Percentiles rank a stretch among this genome's conserved stretches.
phyloP scores from a whole-genome alignment of 1,284 basidiomycete species.

The Rhodotorula sp. region DNA sequence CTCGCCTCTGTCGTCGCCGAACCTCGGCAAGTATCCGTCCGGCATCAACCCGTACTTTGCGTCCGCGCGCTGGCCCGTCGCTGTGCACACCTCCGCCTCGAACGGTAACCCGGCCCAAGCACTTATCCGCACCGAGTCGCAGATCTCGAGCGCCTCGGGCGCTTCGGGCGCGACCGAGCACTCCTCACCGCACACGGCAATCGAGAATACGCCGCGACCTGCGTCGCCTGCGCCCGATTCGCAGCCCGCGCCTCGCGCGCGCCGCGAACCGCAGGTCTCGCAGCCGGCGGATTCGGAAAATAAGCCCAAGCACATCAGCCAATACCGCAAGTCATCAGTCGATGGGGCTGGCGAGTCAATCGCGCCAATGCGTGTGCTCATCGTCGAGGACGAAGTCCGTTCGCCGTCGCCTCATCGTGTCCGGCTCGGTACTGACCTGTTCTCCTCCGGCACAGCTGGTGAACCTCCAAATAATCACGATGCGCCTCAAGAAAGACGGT shows the following conservation, averaged over 20 bases:
- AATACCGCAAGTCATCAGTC: constrained; percentile 21
- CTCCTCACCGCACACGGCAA: too few relatives aligned
- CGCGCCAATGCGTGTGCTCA: constrained; percentile 60
- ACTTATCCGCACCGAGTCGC: neutral
- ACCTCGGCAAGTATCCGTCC: neutral
- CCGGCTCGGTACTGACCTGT: neutral
- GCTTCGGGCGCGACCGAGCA: too few relatives aligned
- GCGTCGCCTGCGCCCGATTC: too few relatives aligned
- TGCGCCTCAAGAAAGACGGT: constrained; percentile 46
- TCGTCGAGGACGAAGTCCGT: constrained; percentile 65
- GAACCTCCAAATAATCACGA: constrained; percentile 46
- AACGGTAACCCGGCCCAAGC: too few relatives aligned
- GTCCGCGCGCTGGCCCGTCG: too few relatives aligned
- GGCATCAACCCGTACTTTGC: neutral
- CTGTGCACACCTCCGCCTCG: too few relatives aligned
- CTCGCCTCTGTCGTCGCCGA: constrained; percentile 4
- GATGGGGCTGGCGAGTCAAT: neutral
- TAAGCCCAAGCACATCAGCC: constrained; percentile 24
- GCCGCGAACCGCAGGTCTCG: neutral
- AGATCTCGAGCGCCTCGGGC: too few relatives aligned
- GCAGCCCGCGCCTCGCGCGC: neutral
- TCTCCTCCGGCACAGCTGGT: constrained; percentile 14
- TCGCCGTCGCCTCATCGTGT: neutral
- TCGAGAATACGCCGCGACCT: too few relatives aligned
- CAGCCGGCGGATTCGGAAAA: too few relatives aligned